Evolutionary conservation across 495 filamentous ascomycete species (phyloP), one percentile per base, ranked within the genome.

Genomic region (Emericellopsis terricola): DNA sequence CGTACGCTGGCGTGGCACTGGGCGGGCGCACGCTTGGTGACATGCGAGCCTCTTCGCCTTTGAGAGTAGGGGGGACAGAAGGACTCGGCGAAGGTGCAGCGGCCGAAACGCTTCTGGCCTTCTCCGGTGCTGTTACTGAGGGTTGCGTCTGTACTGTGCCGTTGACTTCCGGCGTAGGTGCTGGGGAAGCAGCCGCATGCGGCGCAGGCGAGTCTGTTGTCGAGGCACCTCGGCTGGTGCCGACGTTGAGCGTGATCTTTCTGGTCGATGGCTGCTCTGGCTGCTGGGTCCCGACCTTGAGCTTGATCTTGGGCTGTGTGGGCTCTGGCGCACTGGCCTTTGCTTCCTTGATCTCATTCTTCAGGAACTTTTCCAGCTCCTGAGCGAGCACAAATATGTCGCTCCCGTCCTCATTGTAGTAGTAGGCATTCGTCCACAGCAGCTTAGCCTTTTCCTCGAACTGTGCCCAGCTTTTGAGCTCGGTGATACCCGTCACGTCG

Each of bases 341-440:
- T 2, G 81, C 84, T 42, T 79, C 69, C 23, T 60, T 66, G 10
- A 92, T 43, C 19, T 73, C 62, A 19, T 65, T 56, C 17, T 68
- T 54, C 42, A 92, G 87, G 37, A 64, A 60, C 42, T 64, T 50
- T 76, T 91, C 70, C 9, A 94, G 65, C 20, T 81, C 65, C 14
- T 69, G 69, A 14, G 81, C 81, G 36, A 84, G 60, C 14, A 63
- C 56, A 33, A 65, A 76, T 26, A 93, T 78, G 11, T 76, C 72
- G 44, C 85, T 92, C 2, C 67, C 79, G 43, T 91, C 84, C 45
- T 91, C 84, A 43, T 94, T 94, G 53, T 85, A 94, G 19, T 73
- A 68, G 32, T 75, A 71, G 3, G 85, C 86, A 55, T 94, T 94
- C 24, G 64, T 68, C 80, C 83, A 91, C 19, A 93, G 76, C 35